These are phyloP conservation scores for Cladosporium velox DNA, from an alignment of 2,329 filamentous ascomycete genomes.

Conservation along the genomic window DNA sequence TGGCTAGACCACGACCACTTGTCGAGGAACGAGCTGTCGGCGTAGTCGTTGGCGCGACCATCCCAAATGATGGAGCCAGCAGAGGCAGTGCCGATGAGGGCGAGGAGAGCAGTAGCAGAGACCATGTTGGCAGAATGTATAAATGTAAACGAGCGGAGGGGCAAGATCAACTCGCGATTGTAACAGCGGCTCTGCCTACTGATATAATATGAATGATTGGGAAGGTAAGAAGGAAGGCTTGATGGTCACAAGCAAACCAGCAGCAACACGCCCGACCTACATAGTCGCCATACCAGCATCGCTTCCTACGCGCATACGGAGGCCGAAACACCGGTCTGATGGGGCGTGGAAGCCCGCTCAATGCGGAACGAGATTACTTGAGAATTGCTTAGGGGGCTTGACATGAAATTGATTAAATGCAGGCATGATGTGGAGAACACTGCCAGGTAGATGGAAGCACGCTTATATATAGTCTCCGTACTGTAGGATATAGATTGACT, in stretches of 20 bases:
- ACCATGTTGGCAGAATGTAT: constrained; percentile 23
- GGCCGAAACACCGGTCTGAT: constrained; percentile 21
- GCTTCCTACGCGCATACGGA: constrained; percentile 12
- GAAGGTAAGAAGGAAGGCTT: constrained; percentile 3
- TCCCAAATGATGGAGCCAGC: constrained; percentile 61
- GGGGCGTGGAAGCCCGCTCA: constrained; percentile 14
- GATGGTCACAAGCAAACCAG: constrained; percentile 12
- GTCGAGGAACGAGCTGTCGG: constrained; percentile 56
- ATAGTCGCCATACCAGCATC: constrained; percentile 8
- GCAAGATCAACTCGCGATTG: constrained; percentile 26
- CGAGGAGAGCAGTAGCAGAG: constrained; percentile 27
- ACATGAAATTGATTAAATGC: background rate
- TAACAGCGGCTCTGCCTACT: constrained; percentile 18
- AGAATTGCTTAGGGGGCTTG: constrained; percentile 11
- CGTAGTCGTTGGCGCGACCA: constrained; percentile 64
- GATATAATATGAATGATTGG: constrained; percentile 1
- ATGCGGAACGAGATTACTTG: constrained; percentile 16
- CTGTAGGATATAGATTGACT: constrained; percentile 2
- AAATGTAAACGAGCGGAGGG: constrained; percentile 23
- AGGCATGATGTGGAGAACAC: background rate
- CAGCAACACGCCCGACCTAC: constrained; percentile 5
- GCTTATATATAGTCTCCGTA: background rate
- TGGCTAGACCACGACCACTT: constrained; percentile 64
- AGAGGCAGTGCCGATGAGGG: constrained; percentile 34
- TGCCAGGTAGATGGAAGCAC: background rate